Evolutionary conservation across 129 eudicot genomes (phyloP).

Genomic region (Flaveria ramosissima): DNA sequence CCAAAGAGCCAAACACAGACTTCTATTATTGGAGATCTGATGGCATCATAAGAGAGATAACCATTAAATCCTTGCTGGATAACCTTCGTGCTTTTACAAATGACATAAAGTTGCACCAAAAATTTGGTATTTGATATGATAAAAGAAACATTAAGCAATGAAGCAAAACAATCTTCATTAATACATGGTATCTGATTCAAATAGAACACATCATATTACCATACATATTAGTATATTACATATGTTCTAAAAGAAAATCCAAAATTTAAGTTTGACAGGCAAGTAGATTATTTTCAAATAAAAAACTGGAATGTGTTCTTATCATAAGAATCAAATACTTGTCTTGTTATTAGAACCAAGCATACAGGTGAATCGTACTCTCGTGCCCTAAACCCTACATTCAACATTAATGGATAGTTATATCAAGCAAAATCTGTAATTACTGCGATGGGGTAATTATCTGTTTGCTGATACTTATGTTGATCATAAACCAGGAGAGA

Average conservation of each 20-base stretch:
- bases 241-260: not conserved
- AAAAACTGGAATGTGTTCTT: not conserved
- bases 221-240: not conserved
- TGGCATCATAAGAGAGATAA: constrained; percentile 77
- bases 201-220: too few species aligned
- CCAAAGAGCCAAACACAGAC: constrained; percentile 83
- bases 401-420: too few species aligned
- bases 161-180: not conserved
- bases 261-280: not conserved
- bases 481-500: not conserved
- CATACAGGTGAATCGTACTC: too few species aligned
- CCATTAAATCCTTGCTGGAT: constrained; percentile 81
- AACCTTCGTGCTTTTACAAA: constrained; percentile 69
- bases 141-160: constrained; percentile 10
- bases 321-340: not conserved
- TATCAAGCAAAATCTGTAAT: not conserved
- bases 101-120: not conserved
- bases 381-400: too few species aligned
- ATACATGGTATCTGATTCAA: not conserved
- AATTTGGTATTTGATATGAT: not conserved
- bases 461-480: not conserved
- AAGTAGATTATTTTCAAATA: not conserved
- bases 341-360: too few species aligned
- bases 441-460: not conserved
- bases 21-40: constrained; percentile 79